Evolutionary conservation across 371 early-diverging fungal genomes (phyloP).

Genomic region (Circinella minor): DNA sequence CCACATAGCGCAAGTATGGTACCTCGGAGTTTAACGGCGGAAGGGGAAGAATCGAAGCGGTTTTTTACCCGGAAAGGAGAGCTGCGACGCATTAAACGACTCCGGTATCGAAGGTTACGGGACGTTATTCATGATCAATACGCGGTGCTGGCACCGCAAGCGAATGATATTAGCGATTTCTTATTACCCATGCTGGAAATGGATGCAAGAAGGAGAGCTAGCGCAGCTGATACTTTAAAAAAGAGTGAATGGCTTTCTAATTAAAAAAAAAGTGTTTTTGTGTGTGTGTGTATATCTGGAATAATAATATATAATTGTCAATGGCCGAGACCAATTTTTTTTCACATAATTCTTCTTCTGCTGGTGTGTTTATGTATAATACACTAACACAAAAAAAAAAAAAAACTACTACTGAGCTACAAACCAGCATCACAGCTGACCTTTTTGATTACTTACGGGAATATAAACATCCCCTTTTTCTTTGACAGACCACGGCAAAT

Average conservation of each 20-base stretch:
- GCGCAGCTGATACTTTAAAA: constrained; percentile 59
- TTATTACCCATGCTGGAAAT: constrained; percentile 81
- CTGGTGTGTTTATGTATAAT: too few species aligned
- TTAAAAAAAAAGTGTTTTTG: constrained; percentile 6
- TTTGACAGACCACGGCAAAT: constrained; percentile 8
- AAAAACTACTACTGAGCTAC: too few species aligned
- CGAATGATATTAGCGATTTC: constrained; percentile 62
- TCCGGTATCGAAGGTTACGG: constrained; percentile 79
- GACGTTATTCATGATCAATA: constrained; percentile 90
- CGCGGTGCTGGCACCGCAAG: constrained; percentile 57
- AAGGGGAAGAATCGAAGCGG: constrained; percentile 79
- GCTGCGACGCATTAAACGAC: constrained; percentile 83
- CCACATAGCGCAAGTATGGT: constrained; percentile 27
- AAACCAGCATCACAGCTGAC: neutral
- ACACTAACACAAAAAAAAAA: neutral
- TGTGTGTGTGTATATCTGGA: neutral
- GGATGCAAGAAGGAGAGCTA: constrained; percentile 60
- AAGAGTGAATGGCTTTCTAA: constrained; percentile 60
- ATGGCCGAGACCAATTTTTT: constrained; percentile 6
- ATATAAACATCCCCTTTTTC: neutral
- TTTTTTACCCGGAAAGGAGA: constrained; percentile 84
- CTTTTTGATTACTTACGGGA: neutral
- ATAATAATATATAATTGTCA: neutral
- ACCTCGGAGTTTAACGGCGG: constrained; percentile 74
- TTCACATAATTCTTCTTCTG: too few species aligned